Evolutionary conservation across 106 monocot species (phyloP).

Genomic region (Ottelia alismoides): DNA sequence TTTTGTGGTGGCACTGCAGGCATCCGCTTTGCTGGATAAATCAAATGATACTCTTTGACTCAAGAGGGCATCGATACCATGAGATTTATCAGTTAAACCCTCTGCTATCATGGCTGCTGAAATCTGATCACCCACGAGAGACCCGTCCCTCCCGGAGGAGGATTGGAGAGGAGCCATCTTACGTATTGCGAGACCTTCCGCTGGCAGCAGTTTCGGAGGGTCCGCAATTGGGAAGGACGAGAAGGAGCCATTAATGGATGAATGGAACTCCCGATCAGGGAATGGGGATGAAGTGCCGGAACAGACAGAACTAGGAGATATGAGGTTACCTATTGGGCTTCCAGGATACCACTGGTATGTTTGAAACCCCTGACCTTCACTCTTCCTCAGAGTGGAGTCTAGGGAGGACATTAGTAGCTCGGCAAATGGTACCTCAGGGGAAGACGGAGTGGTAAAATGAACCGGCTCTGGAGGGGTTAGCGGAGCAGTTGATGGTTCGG

Average conservation of each 20-base stretch:
- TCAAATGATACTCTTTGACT: slow-evolving; percentile 58
- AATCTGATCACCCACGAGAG: slow-evolving; percentile 35
- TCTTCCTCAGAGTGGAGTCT: slow-evolving; percentile 22
- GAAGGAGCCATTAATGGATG: slow-evolving; percentile 9
- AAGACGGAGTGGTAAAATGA: slow-evolving; percentile 76
- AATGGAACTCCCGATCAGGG: slow-evolving; percentile 37
- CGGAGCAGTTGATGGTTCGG: slow-evolving; percentile 86
- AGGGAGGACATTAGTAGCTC: slow-evolving; percentile 46
- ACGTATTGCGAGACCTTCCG: slow-evolving; percentile 29
- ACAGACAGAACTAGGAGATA: slow-evolving; percentile 68
- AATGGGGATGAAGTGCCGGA: slow-evolving; percentile 78
- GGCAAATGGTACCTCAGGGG: slow-evolving; percentile 95
- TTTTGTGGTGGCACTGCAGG: slow-evolving; percentile 27
- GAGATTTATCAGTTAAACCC: slow-evolving; percentile 3
- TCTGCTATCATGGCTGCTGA: slow-evolving; percentile 14
- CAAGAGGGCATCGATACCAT: slow-evolving; percentile 5
- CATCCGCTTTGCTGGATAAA: slow-evolving; percentile 43
- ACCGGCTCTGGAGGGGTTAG: slow-evolving; percentile 85
- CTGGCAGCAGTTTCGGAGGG: slow-evolving; percentile 28
- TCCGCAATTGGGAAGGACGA: slow-evolving; percentile 18
- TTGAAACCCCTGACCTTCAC: slow-evolving; percentile 32
- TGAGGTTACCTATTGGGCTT: slow-evolving; percentile 72
- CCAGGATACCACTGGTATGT: slow-evolving; percentile 58
- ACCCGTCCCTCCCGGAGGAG: slow-evolving; percentile 16
- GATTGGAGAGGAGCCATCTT: slow-evolving; percentile 17